Evolutionary conservation across 139 green algal species (phyloP).

Genomic region (Nannochloris sp.): DNA sequence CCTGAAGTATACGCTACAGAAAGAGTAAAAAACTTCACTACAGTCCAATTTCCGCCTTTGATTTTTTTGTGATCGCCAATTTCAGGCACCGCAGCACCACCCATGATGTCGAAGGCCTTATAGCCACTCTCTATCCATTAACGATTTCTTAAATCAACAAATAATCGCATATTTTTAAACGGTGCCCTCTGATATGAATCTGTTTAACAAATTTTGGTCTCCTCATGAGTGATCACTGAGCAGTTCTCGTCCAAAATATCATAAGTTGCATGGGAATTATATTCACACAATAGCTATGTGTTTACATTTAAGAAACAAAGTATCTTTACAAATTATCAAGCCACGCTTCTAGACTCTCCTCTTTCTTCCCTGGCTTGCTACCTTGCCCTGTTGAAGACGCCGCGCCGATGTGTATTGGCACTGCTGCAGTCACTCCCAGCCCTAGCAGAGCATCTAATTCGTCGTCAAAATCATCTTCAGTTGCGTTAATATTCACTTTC

Average conservation of each 20-base stretch:
- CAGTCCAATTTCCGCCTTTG: constrained; percentile 49
- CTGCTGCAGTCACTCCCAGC: background rate
- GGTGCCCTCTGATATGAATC: no score
- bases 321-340: constrained; percentile 16
- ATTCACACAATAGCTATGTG: no score
- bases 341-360: constrained; percentile 20
- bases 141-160: no score
- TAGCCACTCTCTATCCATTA: no score
- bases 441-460: constrained; percentile 17
- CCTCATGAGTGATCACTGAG: no score
- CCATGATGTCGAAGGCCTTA: background rate
- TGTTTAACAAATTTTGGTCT: no score
- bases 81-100: background rate
- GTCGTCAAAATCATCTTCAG: background rate
- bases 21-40: constrained; percentile 44
- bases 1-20: constrained; percentile 54
- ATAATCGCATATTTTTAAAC: no score
- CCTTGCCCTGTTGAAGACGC: background rate
- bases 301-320: no score
- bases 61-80: constrained; percentile 28
- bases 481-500: background rate
- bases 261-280: no score
- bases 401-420: background rate
- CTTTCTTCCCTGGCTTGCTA: background rate
- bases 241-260: no score